A percentile compares a stretch with the other conserved stretches of the same genome.
phyloP scores from a whole-genome alignment of 1,284 basidiomycete genomes.

The Rhizopogon hawkerae region DNA sequence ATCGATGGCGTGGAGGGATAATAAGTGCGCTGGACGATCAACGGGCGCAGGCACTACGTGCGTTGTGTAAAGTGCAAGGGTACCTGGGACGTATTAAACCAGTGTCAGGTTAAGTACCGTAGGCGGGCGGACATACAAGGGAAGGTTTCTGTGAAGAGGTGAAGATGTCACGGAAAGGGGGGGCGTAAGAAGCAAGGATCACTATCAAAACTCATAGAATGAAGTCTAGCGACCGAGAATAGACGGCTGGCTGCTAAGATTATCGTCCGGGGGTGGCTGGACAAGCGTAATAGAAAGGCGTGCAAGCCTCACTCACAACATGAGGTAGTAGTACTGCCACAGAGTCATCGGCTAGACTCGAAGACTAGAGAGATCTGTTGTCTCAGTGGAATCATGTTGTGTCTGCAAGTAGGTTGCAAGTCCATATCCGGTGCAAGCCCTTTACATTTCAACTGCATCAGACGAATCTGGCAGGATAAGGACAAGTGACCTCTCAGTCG shows the following conservation, averaged over 20 bases:
- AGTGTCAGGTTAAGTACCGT: slow-evolving; percentile 17
- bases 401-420: background rate
- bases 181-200: slow-evolving; percentile 3
- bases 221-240: background rate
- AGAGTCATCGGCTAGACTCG: background rate
- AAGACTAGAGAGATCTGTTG: too few species aligned
- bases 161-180: slow-evolving; percentile 1
- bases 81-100: slow-evolving; percentile 11
- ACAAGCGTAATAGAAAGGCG: background rate
- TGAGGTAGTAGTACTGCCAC: background rate
- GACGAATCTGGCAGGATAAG: background rate
- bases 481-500: too few species aligned
- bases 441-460: background rate
- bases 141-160: slow-evolving; percentile 1
- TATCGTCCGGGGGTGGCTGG: background rate
- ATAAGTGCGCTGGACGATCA: background rate
- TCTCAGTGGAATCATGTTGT: too few species aligned
- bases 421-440: background rate
- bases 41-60: background rate
- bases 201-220: background rate
- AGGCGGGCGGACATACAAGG: background rate
- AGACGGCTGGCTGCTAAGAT: background rate
- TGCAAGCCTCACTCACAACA: background rate
- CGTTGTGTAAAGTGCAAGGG: slow-evolving; percentile 1
- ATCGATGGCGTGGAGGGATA: background rate